Conservation (phyloP, 768 basidiomycete species). For the Tylopilus subfusipes region DNA sequence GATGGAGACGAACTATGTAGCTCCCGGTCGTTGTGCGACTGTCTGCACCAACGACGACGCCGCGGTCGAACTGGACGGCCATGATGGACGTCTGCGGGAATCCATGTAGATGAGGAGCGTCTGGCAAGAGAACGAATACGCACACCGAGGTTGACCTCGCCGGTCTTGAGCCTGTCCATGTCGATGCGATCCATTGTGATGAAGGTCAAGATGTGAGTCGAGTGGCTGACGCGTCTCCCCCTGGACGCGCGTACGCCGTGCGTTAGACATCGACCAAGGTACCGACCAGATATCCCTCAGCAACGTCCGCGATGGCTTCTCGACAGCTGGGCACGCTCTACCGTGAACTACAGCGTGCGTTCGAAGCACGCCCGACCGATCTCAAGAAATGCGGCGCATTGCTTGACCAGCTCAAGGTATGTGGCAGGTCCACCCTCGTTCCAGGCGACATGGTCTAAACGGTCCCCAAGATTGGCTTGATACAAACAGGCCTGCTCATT, state of each 20-base stretch:
- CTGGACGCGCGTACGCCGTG: slow-evolving; percentile 30
- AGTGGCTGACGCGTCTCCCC: slow-evolving; percentile 51
- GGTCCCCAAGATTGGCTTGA: slow-evolving; percentile 60
- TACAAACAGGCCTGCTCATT: slow-evolving; percentile 71
- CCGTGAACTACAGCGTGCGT: slow-evolving; percentile 63
- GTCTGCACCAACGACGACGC: slow-evolving; percentile 96
- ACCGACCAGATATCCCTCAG: background rate
- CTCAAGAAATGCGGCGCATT: slow-evolving; percentile 61
- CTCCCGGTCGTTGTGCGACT: slow-evolving; percentile 94
- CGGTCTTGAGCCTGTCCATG: slow-evolving; percentile 82
- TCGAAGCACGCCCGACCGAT: slow-evolving; percentile 62
- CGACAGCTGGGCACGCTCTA: slow-evolving; percentile 58
- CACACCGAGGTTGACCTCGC: slow-evolving; percentile 97
- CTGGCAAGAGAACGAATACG: slow-evolving; percentile 30
- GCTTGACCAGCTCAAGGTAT: slow-evolving; percentile 74
- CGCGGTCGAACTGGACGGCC: slow-evolving; percentile 95
- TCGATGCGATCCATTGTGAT: slow-evolving; percentile 63
- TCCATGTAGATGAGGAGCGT: background rate
- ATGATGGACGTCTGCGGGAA: slow-evolving; percentile 90
- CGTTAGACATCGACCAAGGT: background rate
- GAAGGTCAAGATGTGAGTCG: slow-evolving; percentile 12
- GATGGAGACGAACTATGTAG: slow-evolving; percentile 73
- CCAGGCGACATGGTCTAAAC: background rate
- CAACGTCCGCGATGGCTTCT: slow-evolving; percentile 41
- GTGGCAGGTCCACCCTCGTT: background rate